Percentiles rank a stretch among this genome's conserved stretches.
Conservation (phyloP, 1,284 basidiomycete species). For the Boletus smithii region DNA sequence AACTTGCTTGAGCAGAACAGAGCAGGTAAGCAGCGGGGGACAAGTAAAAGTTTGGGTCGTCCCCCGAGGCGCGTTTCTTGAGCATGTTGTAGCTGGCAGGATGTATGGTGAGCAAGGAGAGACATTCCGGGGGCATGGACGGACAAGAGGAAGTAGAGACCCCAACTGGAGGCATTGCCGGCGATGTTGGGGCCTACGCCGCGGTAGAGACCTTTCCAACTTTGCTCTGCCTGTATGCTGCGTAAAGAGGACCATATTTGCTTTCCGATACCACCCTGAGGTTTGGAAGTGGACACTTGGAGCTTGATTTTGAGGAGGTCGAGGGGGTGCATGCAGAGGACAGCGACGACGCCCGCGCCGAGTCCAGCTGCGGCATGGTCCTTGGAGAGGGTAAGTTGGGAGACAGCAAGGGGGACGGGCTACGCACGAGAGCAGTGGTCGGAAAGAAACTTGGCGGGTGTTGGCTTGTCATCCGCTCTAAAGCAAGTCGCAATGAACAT, state of each 20-base stretch:
- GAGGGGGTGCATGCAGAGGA: constrained; percentile 96
- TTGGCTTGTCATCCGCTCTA: not conserved
- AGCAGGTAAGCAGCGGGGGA: constrained; percentile 82
- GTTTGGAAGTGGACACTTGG: constrained; percentile 79
- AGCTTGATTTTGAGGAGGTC: constrained; percentile 96
- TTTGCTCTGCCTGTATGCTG: constrained; percentile 73
- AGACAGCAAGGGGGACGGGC: fast-evolving
- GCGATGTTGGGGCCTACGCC: constrained; percentile 90
- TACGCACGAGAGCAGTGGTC: constrained; percentile 57
- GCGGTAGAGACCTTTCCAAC: constrained; percentile 87
- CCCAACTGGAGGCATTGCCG: constrained; percentile 97
- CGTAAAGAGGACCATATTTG: constrained; percentile 77
- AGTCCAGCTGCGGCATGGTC: constrained; percentile 96
- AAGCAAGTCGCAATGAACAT: not conserved
- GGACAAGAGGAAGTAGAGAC: constrained; percentile 96
- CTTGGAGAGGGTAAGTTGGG: constrained; percentile 32
- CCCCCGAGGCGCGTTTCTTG: constrained; percentile 70
- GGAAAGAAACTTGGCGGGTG: constrained; percentile 63
- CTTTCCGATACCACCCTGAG: constrained; percentile 62
- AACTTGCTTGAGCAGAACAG: constrained; percentile 94
- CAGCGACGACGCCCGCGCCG: constrained; percentile 89
- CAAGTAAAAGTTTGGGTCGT: constrained; percentile 57
- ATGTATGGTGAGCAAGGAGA: constrained; percentile 4
- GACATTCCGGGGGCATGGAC: constrained; percentile 5
- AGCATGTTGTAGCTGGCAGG: constrained; percentile 85